A percentile compares a stretch with the other conserved stretches of the same genome.
Conservation (phyloP, 805 yeast species). For the Yarrowia phangngaensis region DNA sequence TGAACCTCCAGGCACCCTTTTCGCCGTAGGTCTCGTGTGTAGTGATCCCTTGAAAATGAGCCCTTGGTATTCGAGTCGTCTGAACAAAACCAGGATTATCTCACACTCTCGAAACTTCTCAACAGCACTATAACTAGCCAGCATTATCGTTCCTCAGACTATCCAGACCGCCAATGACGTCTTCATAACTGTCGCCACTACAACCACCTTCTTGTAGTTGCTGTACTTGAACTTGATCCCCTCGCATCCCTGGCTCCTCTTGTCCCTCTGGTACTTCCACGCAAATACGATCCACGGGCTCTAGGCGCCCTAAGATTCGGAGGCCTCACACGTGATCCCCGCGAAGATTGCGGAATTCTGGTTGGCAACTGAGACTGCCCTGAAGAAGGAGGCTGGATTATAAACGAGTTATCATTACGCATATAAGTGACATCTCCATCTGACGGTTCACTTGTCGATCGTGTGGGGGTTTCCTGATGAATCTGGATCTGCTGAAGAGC, state of each 20-base stretch:
- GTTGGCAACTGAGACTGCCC: background rate
- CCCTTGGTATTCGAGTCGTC: too few species aligned
- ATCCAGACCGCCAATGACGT: too few species aligned
- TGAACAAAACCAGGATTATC: too few species aligned
- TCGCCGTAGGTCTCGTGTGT: too few species aligned
- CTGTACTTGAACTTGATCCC: background rate
- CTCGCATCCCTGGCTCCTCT: slow-evolving; percentile 15
- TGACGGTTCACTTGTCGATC: slow-evolving; percentile 13
- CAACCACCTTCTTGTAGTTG: slow-evolving; percentile 7
- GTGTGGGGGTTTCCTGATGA: slow-evolving; percentile 17
- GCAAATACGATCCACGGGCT: background rate
- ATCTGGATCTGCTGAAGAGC: slow-evolving; percentile 8
- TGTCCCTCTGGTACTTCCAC: slow-evolving; percentile 4
- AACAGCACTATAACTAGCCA: too few species aligned
- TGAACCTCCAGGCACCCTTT: too few species aligned
- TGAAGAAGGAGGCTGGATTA: slow-evolving; percentile 17
- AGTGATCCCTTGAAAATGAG: too few species aligned
- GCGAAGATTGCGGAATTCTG: slow-evolving; percentile 8
- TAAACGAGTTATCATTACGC: slow-evolving; percentile 17
- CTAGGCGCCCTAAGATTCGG: slow-evolving; percentile 10
- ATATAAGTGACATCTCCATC: slow-evolving; percentile 19
- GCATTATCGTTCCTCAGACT: too few species aligned
- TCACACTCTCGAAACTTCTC: too few species aligned
- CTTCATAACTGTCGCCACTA: background rate
- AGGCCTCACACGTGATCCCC: slow-evolving; percentile 5